Conservation (phyloP, 208 protist genomes). For the Naegleria fowleri region DNA sequence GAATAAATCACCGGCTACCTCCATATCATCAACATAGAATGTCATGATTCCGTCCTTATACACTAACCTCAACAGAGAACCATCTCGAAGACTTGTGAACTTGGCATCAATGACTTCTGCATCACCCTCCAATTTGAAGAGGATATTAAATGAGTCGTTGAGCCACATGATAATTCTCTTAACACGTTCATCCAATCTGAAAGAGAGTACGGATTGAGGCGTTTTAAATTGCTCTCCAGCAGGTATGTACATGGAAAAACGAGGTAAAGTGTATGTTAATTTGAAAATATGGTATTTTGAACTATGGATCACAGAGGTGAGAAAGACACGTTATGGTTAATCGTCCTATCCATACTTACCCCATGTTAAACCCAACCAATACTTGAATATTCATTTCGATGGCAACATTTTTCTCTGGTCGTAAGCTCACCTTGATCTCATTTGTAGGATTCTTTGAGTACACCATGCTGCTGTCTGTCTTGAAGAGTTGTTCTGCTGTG, state of each 20-base stretch:
- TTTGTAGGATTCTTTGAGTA: conserved; percentile 46
- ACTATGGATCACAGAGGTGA: conserved; percentile 26
- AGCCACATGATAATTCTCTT: conserved; percentile 46
- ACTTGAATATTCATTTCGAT: conserved; percentile 61
- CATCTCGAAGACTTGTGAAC: conserved; percentile 64
- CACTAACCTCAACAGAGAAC: conserved; percentile 48
- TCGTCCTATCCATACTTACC: background rate
- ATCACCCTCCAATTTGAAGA: conserved; percentile 29
- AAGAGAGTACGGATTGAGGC: conserved; percentile 46
- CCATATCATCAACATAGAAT: conserved; percentile 67
- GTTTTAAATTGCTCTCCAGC: conserved; percentile 35
- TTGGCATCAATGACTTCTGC: conserved; percentile 43
- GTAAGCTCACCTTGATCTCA: conserved; percentile 56
- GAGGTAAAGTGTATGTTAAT: conserved; percentile 59
- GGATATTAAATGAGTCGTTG: conserved; percentile 37
- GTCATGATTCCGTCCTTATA: conserved; percentile 39
- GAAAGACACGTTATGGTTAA: background rate
- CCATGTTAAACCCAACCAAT: conserved; percentile 56
- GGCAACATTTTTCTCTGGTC: conserved; percentile 55
- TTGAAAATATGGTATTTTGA: conserved; percentile 73
- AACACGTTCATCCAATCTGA: conserved; percentile 52
- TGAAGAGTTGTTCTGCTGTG: conserved; percentile 52
- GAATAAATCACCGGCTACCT: conserved; percentile 69
- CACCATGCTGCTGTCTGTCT: conserved; percentile 49
- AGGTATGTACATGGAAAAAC: conserved; percentile 68